Conservation (phyloP, 768 basidiomycete genomes). For the Lentinula sp. region DNA sequence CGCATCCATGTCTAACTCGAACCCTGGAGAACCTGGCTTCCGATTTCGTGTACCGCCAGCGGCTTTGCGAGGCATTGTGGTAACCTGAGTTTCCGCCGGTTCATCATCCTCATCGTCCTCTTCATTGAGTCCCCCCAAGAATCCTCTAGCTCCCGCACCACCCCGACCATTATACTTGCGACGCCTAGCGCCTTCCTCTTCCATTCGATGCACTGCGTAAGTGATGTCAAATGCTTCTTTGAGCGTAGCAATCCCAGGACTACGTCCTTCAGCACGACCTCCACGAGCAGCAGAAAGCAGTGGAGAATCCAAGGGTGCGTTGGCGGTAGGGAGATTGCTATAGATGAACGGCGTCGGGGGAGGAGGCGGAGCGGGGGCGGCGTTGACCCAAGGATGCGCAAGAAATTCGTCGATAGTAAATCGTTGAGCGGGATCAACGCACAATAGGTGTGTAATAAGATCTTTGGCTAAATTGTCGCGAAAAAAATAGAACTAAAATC, state of each 20-base stretch:
- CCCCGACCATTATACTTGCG: constrained; percentile 76
- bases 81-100: constrained; percentile 16
- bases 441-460: constrained; percentile 88
- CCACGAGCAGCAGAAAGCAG: constrained; percentile 77
- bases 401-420: constrained; percentile 99
- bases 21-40: constrained; percentile 26
- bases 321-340: constrained; percentile 23
- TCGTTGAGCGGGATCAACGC: constrained; percentile 91
- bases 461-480: constrained; percentile 76
- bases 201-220: constrained; percentile 98
- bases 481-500: too few species aligned
- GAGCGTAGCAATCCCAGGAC: constrained; percentile 87
- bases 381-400: constrained; percentile 91
- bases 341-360: constrained; percentile 59
- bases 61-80: neutral
- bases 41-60: neutral
- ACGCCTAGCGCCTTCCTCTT: constrained; percentile 90
- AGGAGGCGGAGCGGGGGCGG: constrained; percentile 53
- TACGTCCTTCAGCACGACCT: constrained; percentile 72
- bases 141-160: constrained; percentile 72
- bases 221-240: constrained; percentile 99
- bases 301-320: constrained; percentile 76
- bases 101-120: constrained; percentile 71
- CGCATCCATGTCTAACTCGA: constrained; percentile 82
- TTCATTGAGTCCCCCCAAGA: constrained; percentile 85